Percentiles rank a stretch among this genome's conserved stretches.
Conservation (phyloP, 2,329 filamentous ascomycete species). For the Aureobasidium sp. region DNA sequence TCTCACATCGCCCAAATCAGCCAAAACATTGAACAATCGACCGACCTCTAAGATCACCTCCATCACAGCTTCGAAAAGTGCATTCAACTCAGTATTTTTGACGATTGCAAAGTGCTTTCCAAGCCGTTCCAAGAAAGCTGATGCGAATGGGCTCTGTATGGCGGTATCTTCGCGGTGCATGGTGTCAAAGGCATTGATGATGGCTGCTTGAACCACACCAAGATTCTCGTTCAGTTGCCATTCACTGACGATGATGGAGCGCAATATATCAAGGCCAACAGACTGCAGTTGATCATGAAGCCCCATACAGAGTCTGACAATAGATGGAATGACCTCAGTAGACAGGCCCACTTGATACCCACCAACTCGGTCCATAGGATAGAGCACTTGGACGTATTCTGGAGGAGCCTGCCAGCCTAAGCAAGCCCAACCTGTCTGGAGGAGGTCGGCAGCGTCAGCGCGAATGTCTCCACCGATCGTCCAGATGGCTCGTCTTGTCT, state of each 20-base stretch:
- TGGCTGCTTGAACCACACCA: conserved; percentile 84
- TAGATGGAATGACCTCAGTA: conserved; percentile 79
- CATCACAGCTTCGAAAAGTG: conserved; percentile 65
- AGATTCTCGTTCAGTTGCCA: conserved; percentile 94
- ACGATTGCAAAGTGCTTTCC: conserved; percentile 70
- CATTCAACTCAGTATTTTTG: conserved; percentile 57
- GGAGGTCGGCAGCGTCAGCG: conserved; percentile 78
- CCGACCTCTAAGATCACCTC: conserved; percentile 78
- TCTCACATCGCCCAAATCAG: conserved; percentile 62
- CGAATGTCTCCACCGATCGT: conserved; percentile 97
- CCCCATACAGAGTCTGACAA: conserved; percentile 88
- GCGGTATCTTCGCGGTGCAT: conserved; percentile 59
- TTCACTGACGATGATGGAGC: conserved; percentile 98
- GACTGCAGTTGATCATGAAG: conserved; percentile 84
- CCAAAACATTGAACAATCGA: conserved; percentile 82
- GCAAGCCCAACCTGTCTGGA: conserved; percentile 82
- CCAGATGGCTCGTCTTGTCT: conserved; percentile 94
- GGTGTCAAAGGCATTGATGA: conserved; percentile 86
- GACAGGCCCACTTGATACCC: conserved; percentile 99
- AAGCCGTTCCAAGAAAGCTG: conserved; percentile 68
- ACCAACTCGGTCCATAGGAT: conserved; percentile 75
- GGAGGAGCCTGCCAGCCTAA: conserved; percentile 89
- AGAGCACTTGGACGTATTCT: conserved; percentile 64
- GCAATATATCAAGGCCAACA: conserved; percentile 86
- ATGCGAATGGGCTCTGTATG: background rate